phyloP scores from a whole-genome alignment of 345 rosid species.

The Eucalyptus pauciflora region DNA sequence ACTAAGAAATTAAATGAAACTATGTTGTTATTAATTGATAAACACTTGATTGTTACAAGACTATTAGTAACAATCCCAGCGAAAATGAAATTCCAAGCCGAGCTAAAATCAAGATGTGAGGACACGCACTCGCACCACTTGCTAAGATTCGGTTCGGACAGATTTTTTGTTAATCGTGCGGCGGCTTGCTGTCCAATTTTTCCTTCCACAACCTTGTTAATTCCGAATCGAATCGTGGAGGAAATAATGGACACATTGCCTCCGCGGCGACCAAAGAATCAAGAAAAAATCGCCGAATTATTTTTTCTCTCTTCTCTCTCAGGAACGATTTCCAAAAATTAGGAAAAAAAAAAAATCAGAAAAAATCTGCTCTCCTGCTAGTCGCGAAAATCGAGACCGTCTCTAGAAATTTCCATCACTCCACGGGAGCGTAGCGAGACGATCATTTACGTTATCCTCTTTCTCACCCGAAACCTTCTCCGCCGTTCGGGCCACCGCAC shows the following conservation, averaged over 20 bases:
- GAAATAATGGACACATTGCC: neutral
- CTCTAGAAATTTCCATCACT: neutral
- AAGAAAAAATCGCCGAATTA: too few relatives aligned
- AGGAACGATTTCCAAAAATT: neutral
- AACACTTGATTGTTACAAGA: neutral
- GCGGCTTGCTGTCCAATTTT: neutral
- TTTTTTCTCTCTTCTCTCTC: neutral
- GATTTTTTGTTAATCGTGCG: neutral
- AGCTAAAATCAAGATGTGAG: neutral
- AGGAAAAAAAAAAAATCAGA: neutral
- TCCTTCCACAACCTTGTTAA: neutral
- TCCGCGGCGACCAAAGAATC: neutral
- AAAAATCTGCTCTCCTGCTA: neutral
- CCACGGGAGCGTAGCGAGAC: neutral
- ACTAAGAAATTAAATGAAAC: accelerated
- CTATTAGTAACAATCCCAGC: neutral
- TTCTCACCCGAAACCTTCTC: neutral
- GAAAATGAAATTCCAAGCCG: neutral
- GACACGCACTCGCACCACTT: neutral
- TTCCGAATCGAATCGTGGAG: too few relatives aligned
- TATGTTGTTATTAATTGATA: neutral
- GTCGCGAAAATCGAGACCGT: neutral
- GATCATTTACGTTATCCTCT: neutral
- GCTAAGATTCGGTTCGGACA: neutral
- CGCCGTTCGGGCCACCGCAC: neutral